Percentiles rank a stretch among this genome's conserved stretches.
These are phyloP conservation scores for Dothideomycetidae sp. DNA, from an alignment of 2,329 filamentous ascomycete genomes.

Conservation along the genomic window DNA sequence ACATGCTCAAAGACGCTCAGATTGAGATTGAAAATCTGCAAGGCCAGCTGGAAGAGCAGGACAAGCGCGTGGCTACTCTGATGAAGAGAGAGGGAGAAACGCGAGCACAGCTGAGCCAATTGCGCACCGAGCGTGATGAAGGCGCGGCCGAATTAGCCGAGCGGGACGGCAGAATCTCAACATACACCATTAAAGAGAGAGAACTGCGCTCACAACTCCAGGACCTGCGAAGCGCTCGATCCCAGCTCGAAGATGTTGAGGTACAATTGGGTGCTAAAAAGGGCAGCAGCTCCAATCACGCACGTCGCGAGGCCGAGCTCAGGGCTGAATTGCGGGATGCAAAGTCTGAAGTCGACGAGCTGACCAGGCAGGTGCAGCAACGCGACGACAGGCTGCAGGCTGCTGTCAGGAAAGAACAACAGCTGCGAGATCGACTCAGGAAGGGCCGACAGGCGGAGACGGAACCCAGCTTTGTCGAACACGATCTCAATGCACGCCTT, in stretches of 20 bases:
- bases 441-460: slow-evolving; percentile 15
- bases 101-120: slow-evolving; percentile 52
- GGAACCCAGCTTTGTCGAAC: slow-evolving; percentile 23
- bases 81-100: slow-evolving; percentile 45
- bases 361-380: slow-evolving; percentile 28
- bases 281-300: slow-evolving; percentile 23
- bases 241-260: slow-evolving; percentile 22
- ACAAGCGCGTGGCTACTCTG: slow-evolving; percentile 47
- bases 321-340: slow-evolving; percentile 22
- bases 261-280: slow-evolving; percentile 35
- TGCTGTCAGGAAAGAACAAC: slow-evolving; percentile 29
- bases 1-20: slow-evolving; percentile 47
- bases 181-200: slow-evolving; percentile 21
- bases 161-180: slow-evolving; percentile 18
- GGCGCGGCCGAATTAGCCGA: slow-evolving; percentile 44
- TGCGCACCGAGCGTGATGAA: slow-evolving; percentile 27
- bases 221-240: slow-evolving; percentile 19
- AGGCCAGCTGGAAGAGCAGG: slow-evolving; percentile 55
- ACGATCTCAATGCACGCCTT: slow-evolving; percentile 24
- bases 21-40: slow-evolving; percentile 43
- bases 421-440: slow-evolving; percentile 21
- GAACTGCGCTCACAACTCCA: slow-evolving; percentile 24
- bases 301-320: slow-evolving; percentile 27
- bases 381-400: slow-evolving; percentile 26
- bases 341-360: slow-evolving; percentile 20